Base-by-base conservation (phyloP, 352 stramenopile species). In the Phytophthora cactorum region DNA sequence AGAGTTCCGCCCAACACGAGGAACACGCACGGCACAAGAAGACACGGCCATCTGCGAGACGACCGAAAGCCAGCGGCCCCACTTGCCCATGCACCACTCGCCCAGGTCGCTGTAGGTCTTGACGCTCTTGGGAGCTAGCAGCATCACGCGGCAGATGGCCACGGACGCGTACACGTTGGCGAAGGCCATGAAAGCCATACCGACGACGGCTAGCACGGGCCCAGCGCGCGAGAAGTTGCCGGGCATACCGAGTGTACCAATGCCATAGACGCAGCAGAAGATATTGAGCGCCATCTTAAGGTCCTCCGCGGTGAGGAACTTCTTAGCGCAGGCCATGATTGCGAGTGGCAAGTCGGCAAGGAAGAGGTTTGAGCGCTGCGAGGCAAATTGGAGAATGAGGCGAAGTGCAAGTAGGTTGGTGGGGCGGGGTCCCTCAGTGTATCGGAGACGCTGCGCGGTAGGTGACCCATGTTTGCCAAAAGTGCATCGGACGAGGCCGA, bases 91-190 rank as follows among this genome's bases (percentile, higher is more conserved):
- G 53, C 54, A 63, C 67, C 73, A 79, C 44, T 82, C 70, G 27
- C 74, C 74, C 25, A 82, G 70, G 63, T 82, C 74, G 29, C 70
- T 68, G 59, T 74, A 82, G 15, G 63, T 75, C 43, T 62, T 66
- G 56, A 71, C 63, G 43, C 54, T 71, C 41, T 62, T 71, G 49
- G 63, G 63, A 9, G 63, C 56, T 31, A 71, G 56, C 43, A 71
- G 43, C 63, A 71, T 65, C 22, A 71, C 70, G 39, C 72, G 77
- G 60, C 62, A 77, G 32, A 71, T 71, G 45, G 46, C 53, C 22
- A 80, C 68, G 29, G 72, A 80, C 41, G 72, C 68, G 52, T 75
- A 80, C 25, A 80, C 59, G 43, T 80, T 80, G 59, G 70, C 69
- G 46, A 73, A 75, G 22, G 72, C 72, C 72, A 80, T 80, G 59